Evolutionary conservation across 306 rosid species (phyloP).

Genomic region (Neltuma alba): DNA sequence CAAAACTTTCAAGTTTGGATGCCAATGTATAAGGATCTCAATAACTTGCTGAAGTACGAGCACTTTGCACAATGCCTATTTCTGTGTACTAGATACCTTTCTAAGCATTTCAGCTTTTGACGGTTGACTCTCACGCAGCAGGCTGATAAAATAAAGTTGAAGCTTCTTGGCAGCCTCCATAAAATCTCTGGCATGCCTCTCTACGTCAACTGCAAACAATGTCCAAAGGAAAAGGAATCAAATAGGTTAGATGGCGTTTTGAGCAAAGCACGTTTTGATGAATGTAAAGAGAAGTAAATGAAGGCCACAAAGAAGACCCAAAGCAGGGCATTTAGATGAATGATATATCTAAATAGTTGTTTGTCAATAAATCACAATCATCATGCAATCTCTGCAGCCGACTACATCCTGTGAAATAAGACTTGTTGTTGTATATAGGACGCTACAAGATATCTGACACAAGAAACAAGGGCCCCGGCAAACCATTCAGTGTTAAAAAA

Average conservation of each 20-base stretch:
- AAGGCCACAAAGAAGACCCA: neutral
- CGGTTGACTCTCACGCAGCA: slow-evolving; percentile 85
- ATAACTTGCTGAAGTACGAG: neutral
- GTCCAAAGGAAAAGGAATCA: neutral
- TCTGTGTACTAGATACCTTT: slow-evolving; percentile 54
- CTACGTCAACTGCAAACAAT: slow-evolving; percentile 74
- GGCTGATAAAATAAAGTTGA: slow-evolving; percentile 71
- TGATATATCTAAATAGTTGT: neutral
- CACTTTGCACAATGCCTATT: neutral
- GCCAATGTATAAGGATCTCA: slow-evolving; percentile 7
- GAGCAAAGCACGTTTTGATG: neutral
- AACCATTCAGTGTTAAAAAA: neutral
- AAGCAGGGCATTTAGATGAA: neutral
- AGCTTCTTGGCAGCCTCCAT: slow-evolving; percentile 98
- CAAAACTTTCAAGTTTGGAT: slow-evolving; percentile 25
- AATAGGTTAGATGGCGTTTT: slow-evolving; percentile 10
- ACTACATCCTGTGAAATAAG: no score
- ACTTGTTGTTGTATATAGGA: no score
- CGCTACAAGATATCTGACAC: neutral
- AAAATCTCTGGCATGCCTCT: slow-evolving; percentile 91
- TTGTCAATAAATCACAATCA: no score
- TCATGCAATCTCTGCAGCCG: no score
- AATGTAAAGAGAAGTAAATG: neutral
- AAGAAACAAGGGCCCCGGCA: neutral
- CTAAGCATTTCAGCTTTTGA: slow-evolving; percentile 63